phyloP scores from a whole-genome alignment of 2,329 filamentous ascomycete genomes.

The Fusarium vanettenii region DNA sequence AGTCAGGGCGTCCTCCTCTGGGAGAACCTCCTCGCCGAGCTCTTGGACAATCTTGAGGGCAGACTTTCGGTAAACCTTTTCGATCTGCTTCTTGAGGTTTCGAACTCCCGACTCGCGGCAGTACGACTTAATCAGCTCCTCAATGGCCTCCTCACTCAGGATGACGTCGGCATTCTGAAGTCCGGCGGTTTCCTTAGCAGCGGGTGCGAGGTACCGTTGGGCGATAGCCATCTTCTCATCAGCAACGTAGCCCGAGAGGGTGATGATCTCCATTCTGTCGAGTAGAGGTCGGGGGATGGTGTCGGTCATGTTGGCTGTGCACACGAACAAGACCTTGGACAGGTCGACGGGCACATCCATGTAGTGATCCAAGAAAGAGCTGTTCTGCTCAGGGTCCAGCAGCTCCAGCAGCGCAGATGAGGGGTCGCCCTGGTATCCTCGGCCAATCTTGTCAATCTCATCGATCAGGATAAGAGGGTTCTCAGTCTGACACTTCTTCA shows the following conservation, averaged over 20 bases:
- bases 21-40: constrained; percentile 83
- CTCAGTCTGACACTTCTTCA: constrained; percentile 99
- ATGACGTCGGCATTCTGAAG: constrained; percentile 90
- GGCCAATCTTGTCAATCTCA: constrained; percentile 97
- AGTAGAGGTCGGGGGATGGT: constrained; percentile 94
- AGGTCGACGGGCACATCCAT: constrained; percentile 98
- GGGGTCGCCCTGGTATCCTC: constrained; percentile 95
- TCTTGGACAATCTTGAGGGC: constrained; percentile 97
- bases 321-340: constrained; percentile 97
- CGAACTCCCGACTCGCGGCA: constrained; percentile 96
- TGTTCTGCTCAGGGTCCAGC: constrained; percentile 97
- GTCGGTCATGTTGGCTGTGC: constrained; percentile 98
- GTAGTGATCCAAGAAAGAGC: constrained; percentile 97
- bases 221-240: constrained; percentile 99
- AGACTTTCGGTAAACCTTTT: constrained; percentile 98
- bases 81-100: constrained; percentile 99
- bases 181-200: constrained; percentile 93
- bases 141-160: constrained; percentile 87
- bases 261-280: constrained; percentile 98
- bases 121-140: constrained; percentile 98
- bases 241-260: constrained; percentile 94
- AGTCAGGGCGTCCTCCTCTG: constrained; percentile 85
- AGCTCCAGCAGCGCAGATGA: constrained; percentile 93
- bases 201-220: constrained; percentile 89
- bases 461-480: constrained; percentile 97